Evolutionary conservation across 2,329 filamentous ascomycete species (phyloP), one percentile per base, ranked within the genome.

Genomic region (Acrodontium crateriforme): DNA sequence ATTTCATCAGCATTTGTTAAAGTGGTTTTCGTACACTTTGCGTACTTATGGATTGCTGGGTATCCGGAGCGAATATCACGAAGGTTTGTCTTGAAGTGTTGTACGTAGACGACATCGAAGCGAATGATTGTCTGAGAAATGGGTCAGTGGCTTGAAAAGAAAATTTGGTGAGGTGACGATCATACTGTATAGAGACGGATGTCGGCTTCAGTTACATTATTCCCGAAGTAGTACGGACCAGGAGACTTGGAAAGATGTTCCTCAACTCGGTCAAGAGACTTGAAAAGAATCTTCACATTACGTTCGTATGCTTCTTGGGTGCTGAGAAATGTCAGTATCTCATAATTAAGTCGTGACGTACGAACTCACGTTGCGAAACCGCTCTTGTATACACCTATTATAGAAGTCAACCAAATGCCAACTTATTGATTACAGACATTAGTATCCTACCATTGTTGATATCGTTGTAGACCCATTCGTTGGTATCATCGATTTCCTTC

Each of bases 1-100:
- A 24, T 26, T 4, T 24, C 17, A 7, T 25, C 13, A 13, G 14
- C n/a, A 0, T 5, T 6, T 14, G 3, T 8, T 0, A n/a, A 10
- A n/a, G 7, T 20, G 16, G 9, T 10, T 10, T 25, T 13, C 11
- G 9, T 9, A 14, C 3, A 6, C 20, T 17, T 25, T 26, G 38
- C 38, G 30, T 41, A 48, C 34, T 59, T 62, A 60, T 94, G 81
- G 33, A 92, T 59, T 27, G 67, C 62, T 16, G 85, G 85, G 52
- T 89, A 94, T 2, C 83, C 83, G 6, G 71, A 76, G 22, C 84
- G 69, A 48, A 92, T 85, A 54, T 91, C 83, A 14, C 76, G 68
- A 35, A 92, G 62, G 58, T 92, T 92, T 62, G 78, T 85, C 55
- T 76, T 77, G 59, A 76, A 76, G 45, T 76, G 63, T 51, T 66